Base-by-base conservation (phyloP, 768 basidiomycete genomes). In the Trametes maxima region DNA sequence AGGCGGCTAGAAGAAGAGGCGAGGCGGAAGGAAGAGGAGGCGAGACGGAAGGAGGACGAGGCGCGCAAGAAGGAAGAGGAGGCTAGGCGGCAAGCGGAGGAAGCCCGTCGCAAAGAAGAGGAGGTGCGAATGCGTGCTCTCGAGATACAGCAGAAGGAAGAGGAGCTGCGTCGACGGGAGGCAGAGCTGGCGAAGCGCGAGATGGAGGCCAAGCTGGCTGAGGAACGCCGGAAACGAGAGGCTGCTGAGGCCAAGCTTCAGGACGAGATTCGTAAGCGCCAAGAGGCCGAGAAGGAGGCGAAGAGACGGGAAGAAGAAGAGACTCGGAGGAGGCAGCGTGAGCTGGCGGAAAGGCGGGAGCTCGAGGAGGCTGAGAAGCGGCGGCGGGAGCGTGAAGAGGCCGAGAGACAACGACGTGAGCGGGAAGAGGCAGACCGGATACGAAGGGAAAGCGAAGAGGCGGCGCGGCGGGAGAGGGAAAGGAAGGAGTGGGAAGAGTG, bases 281-380 rank as follows among this genome's bases (percentile, higher is more conserved):
- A 19, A 16, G 52, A 54, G 25, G 53, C 53, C 7, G 72, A 75
- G 21, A 69, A 72, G 40, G 71, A 70, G 7, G 67, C 71, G 4
- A 65, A 45, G 42, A 59, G 39, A 10, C 76, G 67, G 48, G 78
- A 73, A 25, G 19, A 35, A 16, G 77, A 77, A 17, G 79, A 80
- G 25, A 68, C 72, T 1, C 67, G 47, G 40, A 57, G 54, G 67
- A 64, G 50, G 59, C 54, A 43, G 69, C 53, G 69, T 12, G 68
- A 65, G 50, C 67, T 69, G 19, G 63, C 59, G 33, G 63, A 60
- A 49, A 44, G 57, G 44, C 60, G 60, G 35, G 62, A 59, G 45
- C 55, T 28, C 19, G 53, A 66, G 37, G 65, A 67, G 42, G 56
- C 44, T 22, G 54, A 65, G 66, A 67, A 52, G 44, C 57, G 40